Conservation (phyloP, 176 grass and related monocot genomes). For the Dendrocalamus sinicus region DNA sequence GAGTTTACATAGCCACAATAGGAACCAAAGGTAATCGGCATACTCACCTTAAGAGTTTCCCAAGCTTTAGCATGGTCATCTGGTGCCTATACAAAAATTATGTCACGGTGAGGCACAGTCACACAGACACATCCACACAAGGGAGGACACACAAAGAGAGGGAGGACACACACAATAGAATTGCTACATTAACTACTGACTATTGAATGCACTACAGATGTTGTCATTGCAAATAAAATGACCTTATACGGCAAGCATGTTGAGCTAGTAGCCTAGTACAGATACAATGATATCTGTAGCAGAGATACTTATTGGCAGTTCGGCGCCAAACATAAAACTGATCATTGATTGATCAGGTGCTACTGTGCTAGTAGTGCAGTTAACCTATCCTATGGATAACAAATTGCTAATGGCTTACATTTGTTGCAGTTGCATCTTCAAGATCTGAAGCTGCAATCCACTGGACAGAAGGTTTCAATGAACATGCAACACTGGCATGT, state of each 20-base stretch:
- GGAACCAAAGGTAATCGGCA: not conserved
- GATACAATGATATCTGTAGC: slow-evolving; percentile 7
- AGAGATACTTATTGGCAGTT: not conserved
- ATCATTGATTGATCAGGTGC: not conserved
- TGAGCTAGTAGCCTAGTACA: slow-evolving; percentile 5
- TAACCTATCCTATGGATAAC: slow-evolving; percentile 1
- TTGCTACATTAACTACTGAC: not conserved
- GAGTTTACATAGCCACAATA: slow-evolving; percentile 24
- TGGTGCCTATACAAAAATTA: slow-evolving; percentile 61
- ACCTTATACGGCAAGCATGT: slow-evolving; percentile 7
- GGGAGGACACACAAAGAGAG: not conserved
- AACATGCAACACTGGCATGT: slow-evolving; percentile 81
- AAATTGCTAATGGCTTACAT: slow-evolving; percentile 50
- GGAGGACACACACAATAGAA: not conserved
- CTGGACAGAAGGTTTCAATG: slow-evolving; percentile 78
- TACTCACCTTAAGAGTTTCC: slow-evolving; percentile 80
- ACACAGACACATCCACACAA: not conserved
- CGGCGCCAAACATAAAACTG: not conserved
- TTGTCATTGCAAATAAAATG: slow-evolving; percentile 13
- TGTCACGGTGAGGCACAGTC: not conserved
- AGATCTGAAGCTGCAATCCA: slow-evolving; percentile 98
- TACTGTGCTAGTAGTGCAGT: slow-evolving; percentile 5
- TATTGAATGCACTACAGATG: slow-evolving; percentile 20
- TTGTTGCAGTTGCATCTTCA: slow-evolving; percentile 79
- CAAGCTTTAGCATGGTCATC: slow-evolving; percentile 80